A percentile compares a stretch with the other conserved stretches of the same genome.
Evolutionary conservation across 768 basidiomycete species (phyloP).

Genomic region (Hypsizygus marmoreus): DNA sequence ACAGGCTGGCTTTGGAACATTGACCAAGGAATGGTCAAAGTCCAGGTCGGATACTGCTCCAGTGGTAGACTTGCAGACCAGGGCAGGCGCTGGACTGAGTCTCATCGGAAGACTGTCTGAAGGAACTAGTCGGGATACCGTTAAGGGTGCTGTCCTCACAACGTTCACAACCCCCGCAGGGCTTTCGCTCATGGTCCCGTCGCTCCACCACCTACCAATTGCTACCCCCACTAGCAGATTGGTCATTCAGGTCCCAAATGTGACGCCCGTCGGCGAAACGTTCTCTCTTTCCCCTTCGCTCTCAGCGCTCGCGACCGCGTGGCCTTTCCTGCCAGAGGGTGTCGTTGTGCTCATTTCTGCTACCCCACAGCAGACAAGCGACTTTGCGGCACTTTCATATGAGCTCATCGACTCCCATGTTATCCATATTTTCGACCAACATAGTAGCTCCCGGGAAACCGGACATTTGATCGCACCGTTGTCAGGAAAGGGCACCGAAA

Average conservation of each 20-base stretch:
- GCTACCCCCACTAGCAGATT: conserved; percentile 66
- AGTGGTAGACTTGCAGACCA: conserved; percentile 74
- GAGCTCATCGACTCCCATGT: conserved; percentile 65
- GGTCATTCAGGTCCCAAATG: conserved; percentile 81
- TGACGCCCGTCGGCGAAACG: conserved; percentile 62
- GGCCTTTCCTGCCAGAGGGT: conserved; percentile 62
- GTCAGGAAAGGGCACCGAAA: conserved; percentile 27
- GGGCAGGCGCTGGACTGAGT: conserved; percentile 81
- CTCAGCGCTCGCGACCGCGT: conserved; percentile 60
- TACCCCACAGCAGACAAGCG: conserved; percentile 79
- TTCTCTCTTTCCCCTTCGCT: conserved; percentile 80
- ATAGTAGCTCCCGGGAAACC: conserved; percentile 75
- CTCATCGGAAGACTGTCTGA: conserved; percentile 80
- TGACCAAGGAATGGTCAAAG: conserved; percentile 67
- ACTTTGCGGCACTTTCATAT: conserved; percentile 79
- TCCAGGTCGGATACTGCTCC: conserved; percentile 44
- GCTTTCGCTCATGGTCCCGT: conserved; percentile 79
- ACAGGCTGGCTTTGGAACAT: conserved; percentile 77
- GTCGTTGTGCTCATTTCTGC: conserved; percentile 80
- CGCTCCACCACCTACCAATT: conserved; percentile 70
- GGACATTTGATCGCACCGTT: conserved; percentile 53
- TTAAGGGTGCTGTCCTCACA: conserved; percentile 62
- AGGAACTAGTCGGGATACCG: conserved; percentile 71
- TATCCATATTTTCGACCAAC: conserved; percentile 90
- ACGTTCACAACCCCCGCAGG: conserved; percentile 86